These are phyloP conservation scores for Akanthomyces muscarius DNA, from an alignment of 2,329 filamentous ascomycete species.

Conservation along the genomic window DNA sequence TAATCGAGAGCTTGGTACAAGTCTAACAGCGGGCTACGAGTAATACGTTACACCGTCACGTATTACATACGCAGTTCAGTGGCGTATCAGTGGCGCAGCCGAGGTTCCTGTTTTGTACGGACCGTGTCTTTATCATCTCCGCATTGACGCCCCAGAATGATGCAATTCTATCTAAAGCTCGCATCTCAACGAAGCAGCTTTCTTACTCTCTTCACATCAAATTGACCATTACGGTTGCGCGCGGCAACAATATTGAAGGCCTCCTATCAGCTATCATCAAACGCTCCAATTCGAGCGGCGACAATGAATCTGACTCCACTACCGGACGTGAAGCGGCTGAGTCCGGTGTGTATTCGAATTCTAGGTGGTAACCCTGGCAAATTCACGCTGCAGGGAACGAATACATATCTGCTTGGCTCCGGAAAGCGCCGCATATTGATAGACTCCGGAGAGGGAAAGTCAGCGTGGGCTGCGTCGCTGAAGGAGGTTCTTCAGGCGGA, in stretches of 20 bases:
- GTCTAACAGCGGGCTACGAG: too few species aligned
- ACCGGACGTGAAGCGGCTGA: conserved; percentile 72
- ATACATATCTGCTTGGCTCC: conserved; percentile 87
- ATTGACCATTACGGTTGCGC: not conserved
- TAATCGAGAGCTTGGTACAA: too few species aligned
- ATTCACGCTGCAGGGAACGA: conserved; percentile 73
- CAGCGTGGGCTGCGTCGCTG: conserved; percentile 67
- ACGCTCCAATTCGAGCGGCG: not conserved
- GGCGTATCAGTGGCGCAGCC: not conserved
- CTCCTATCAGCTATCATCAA: not conserved
- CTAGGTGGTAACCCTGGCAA: conserved; percentile 89
- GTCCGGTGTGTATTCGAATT: conserved; percentile 74
- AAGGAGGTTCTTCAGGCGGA: conserved; percentile 62
- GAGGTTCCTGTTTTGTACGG: not conserved
- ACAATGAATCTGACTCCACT: conserved; percentile 53
- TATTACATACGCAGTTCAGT: too few species aligned
- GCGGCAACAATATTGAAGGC: not conserved
- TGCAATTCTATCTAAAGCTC: not conserved
- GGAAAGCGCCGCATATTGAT: conserved; percentile 72
- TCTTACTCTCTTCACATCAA: not conserved
- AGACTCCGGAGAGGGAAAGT: conserved; percentile 81
- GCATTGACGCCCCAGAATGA: not conserved
- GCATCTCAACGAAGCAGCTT: not conserved
- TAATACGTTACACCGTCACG: too few species aligned
- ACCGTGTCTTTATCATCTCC: not conserved